phyloP scores from a whole-genome alignment of 306 rosid genomes.

The Vigna unguiculata region DNA sequence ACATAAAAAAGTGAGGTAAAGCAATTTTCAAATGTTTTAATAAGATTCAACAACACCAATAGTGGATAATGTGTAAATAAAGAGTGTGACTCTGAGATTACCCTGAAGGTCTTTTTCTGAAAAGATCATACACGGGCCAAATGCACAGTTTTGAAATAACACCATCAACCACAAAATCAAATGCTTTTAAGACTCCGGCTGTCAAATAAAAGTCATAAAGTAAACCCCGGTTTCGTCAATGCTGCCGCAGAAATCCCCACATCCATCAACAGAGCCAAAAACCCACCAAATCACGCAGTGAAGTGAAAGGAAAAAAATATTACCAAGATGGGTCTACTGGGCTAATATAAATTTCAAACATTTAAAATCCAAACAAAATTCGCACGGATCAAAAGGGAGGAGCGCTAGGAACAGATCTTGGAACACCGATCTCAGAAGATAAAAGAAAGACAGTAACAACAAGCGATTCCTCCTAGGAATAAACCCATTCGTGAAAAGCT shows the following conservation, averaged over 20 bases:
- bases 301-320: not conserved
- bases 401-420: not conserved
- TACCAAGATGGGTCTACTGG: not conserved
- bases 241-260: not conserved
- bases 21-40: not conserved
- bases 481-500: not conserved
- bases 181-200: not conserved
- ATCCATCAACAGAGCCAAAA: slow-evolving; percentile 12
- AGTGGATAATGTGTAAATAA: not conserved
- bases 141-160: not conserved
- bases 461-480: not conserved
- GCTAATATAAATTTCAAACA: not conserved
- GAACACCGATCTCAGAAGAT: slow-evolving; percentile 22
- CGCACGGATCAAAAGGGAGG: not conserved
- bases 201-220: not conserved
- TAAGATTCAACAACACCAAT: not conserved
- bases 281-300: not conserved
- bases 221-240: not conserved
- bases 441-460: not conserved
- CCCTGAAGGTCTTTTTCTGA: not conserved
- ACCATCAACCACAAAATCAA: not conserved
- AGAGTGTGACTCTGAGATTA: not conserved
- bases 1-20: not conserved
- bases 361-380: not conserved
- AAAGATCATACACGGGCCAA: not conserved